Percentiles rank a stretch among this genome's conserved stretches.
Evolutionary conservation across 2,329 filamentous ascomycete species (phyloP).

Genomic region (Sporothrix curviconia): DNA sequence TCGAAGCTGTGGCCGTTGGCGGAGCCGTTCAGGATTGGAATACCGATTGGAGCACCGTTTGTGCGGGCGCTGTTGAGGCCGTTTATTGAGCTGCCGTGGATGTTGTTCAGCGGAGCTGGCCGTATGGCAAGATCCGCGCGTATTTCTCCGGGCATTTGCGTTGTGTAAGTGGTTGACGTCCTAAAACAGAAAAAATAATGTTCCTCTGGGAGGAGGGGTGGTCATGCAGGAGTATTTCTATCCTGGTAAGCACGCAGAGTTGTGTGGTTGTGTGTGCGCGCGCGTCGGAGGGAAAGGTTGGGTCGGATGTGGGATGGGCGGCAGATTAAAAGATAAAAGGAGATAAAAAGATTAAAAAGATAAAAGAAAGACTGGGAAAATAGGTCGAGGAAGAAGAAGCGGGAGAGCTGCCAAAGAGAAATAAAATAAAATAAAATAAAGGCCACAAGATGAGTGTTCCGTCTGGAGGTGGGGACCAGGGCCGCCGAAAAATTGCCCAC

Average conservation of each 20-base stretch:
- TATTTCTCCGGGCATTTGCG: slow-evolving; percentile 20
- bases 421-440: no score
- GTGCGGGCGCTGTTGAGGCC: background rate
- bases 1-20: slow-evolving; percentile 13
- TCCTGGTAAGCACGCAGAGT: background rate
- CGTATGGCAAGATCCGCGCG: slow-evolving; percentile 23
- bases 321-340: background rate
- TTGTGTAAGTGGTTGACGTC: background rate
- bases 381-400: background rate
- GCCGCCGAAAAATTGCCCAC: background rate
- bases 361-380: background rate
- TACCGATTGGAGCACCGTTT: slow-evolving; percentile 10
- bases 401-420: background rate
- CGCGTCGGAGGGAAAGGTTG: background rate
- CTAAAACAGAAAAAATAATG: background rate
- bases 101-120: slow-evolving; percentile 18
- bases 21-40: slow-evolving; percentile 15
- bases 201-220: background rate
- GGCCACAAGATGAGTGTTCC: no score
- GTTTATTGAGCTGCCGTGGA: slow-evolving; percentile 5
- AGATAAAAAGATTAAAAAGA: background rate
- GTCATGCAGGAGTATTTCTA: background rate
- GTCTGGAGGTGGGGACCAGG: background rate
- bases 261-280: background rate
- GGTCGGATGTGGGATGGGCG: background rate